Evolutionary conservation across 208 protist species (phyloP).

Genomic region (Trypanosoma lewisi): DNA sequence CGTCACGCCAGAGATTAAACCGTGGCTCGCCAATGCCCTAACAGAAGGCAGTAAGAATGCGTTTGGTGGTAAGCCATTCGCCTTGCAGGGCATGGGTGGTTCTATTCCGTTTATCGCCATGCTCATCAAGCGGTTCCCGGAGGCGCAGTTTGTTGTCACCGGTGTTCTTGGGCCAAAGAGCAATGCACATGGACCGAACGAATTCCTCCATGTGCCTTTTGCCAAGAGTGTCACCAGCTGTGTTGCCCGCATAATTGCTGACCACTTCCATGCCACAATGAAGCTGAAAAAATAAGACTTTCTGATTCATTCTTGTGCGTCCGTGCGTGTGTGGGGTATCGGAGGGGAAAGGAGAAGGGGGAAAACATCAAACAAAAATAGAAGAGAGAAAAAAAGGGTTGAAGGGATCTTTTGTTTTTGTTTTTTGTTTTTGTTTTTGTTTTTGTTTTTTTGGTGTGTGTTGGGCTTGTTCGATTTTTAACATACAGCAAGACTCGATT

Average conservation of each 20-base stretch:
- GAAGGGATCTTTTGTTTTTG: neutral
- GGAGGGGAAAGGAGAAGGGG: too few relatives aligned
- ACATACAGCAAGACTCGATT: too few relatives aligned
- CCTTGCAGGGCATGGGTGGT: slow-evolving; percentile 81
- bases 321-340: too few relatives aligned
- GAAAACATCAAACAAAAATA: too few relatives aligned
- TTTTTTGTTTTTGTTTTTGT: slow-evolving; percentile 3
- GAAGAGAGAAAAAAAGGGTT: neutral
- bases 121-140: slow-evolving; percentile 86
- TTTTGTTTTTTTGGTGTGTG: neutral
- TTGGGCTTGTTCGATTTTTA: neutral
- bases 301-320: too few relatives aligned
- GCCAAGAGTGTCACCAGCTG: slow-evolving; percentile 83
- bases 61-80: slow-evolving; percentile 76
- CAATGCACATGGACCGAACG: slow-evolving; percentile 95
- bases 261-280: slow-evolving; percentile 62
- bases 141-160: slow-evolving; percentile 93
- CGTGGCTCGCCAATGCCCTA: slow-evolving; percentile 79
- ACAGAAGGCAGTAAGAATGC: slow-evolving; percentile 68
- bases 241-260: slow-evolving; percentile 76
- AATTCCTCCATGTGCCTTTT: slow-evolving; percentile 92
- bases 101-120: slow-evolving; percentile 95
- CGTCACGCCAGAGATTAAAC: slow-evolving; percentile 65
- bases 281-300: slow-evolving; percentile 26
- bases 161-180: slow-evolving; percentile 89